Conservation (phyloP, 2,329 filamentous ascomycete species). For the Neonectria faginata region DNA sequence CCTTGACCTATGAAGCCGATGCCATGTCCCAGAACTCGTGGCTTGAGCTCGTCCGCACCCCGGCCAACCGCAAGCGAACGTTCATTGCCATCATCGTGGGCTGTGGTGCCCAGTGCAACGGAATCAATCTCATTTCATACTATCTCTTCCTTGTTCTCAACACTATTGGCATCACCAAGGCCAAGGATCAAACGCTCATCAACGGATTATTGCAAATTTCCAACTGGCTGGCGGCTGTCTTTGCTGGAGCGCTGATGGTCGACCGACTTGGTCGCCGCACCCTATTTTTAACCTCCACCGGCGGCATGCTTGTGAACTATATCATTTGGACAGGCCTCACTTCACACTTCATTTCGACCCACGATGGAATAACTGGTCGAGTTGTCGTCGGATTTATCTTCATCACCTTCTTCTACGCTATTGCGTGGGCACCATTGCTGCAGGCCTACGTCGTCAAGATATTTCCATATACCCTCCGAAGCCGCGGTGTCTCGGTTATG, state of each 20-base stretch:
- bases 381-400: conserved; percentile 54
- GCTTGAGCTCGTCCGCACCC: conserved; percentile 55
- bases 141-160: conserved; percentile 54
- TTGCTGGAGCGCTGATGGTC: conserved; percentile 53
- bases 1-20: conserved; percentile 49
- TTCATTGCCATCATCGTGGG: conserved; percentile 39
- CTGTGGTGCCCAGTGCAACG: conserved; percentile 41
- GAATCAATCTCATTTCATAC: conserved; percentile 42
- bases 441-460: conserved; percentile 48
- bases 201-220: conserved; percentile 50
- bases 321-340: conserved; percentile 49
- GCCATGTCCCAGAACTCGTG: conserved; percentile 51
- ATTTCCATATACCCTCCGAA: conserved; percentile 39
- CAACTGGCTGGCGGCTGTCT: conserved; percentile 53
- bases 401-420: conserved; percentile 54
- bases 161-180: conserved; percentile 54
- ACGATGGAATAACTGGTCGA: conserved; percentile 37
- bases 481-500: conserved; percentile 37
- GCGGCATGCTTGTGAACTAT: conserved; percentile 52
- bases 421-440: conserved; percentile 51
- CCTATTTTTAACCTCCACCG: conserved; percentile 52
- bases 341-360: conserved; percentile 35
- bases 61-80: conserved; percentile 45
- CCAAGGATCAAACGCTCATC: conserved; percentile 50
- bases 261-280: conserved; percentile 55